phyloP scores from a whole-genome alignment of 257 asterid genomes.

The Solanum phureja region DNA sequence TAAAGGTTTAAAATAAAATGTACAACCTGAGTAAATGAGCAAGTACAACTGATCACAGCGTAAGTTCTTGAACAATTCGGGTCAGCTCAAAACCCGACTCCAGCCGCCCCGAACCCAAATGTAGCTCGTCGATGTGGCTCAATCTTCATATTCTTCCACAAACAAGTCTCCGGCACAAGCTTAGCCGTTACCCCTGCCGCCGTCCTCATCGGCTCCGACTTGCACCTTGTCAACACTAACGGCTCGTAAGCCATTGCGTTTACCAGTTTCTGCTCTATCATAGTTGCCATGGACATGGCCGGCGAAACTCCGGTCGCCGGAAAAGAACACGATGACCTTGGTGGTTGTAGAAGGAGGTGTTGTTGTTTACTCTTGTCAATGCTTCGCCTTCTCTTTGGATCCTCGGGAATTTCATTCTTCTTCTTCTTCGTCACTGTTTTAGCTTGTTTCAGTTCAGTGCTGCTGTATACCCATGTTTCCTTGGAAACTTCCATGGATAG shows the following conservation, averaged over 20 bases:
- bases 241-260: constrained; percentile 72
- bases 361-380: not conserved
- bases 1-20: too few relatives aligned
- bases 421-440: constrained; percentile 3
- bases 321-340: constrained; percentile 33
- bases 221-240: constrained; percentile 75
- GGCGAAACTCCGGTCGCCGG: constrained; percentile 29
- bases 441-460: constrained; percentile 50
- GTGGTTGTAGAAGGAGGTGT: not conserved
- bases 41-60: too few relatives aligned
- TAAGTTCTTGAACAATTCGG: too few relatives aligned
- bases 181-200: constrained; percentile 35
- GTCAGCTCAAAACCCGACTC: too few relatives aligned
- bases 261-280: constrained; percentile 75
- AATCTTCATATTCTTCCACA: constrained; percentile 67
- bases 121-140: constrained; percentile 68
- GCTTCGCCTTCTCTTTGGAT: not conserved
- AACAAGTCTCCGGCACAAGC: constrained; percentile 61
- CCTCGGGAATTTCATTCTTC: not conserved
- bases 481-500: constrained; percentile 92
- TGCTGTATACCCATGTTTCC: constrained; percentile 96
- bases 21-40: too few relatives aligned
- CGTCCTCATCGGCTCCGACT: constrained; percentile 94
- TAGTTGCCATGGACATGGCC: constrained; percentile 36
- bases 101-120: constrained; percentile 14